Evolutionary conservation across 2,329 filamentous ascomycete species (phyloP).

Genomic region (Tolypocladium album): DNA sequence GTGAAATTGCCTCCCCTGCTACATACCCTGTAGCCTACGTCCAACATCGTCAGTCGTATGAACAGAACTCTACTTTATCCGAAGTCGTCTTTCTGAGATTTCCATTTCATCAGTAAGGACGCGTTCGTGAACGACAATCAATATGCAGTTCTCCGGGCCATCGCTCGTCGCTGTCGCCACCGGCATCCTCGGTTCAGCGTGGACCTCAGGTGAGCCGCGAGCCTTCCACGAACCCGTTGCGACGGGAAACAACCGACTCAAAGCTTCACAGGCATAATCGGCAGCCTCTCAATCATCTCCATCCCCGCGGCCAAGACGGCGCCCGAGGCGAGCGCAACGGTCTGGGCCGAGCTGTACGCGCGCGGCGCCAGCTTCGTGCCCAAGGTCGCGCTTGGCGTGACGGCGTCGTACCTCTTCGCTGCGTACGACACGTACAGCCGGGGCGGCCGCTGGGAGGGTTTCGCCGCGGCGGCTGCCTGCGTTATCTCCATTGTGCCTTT

Average conservation of each 20-base stretch:
- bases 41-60: neutral
- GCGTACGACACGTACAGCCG: conserved; percentile 20
- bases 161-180: conserved; percentile 23
- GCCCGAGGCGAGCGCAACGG: conserved; percentile 16
- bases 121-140: neutral
- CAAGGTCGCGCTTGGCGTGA: conserved; percentile 19
- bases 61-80: neutral
- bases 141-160: conserved; percentile 14
- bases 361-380: conserved; percentile 27
- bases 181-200: conserved; percentile 26
- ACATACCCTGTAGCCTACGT: neutral
- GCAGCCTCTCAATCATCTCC: conserved; percentile 22
- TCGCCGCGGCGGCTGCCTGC: conserved; percentile 18
- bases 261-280: conserved; percentile 20
- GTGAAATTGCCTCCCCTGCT: neutral
- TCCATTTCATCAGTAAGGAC: neutral
- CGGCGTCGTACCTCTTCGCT: conserved; percentile 22
- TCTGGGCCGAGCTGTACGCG: conserved; percentile 26
- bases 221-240: neutral
- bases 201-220: conserved; percentile 19
- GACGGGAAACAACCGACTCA: neutral
- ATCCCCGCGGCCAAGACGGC: conserved; percentile 19
- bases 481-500: conserved; percentile 28
- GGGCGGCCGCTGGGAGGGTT: conserved; percentile 21
- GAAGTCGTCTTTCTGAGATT: no score